A percentile compares a stretch with the other conserved stretches of the same genome.
Conservation (phyloP, 2,329 filamentous ascomycete genomes). For the Dactylonectria macrodidyma region DNA sequence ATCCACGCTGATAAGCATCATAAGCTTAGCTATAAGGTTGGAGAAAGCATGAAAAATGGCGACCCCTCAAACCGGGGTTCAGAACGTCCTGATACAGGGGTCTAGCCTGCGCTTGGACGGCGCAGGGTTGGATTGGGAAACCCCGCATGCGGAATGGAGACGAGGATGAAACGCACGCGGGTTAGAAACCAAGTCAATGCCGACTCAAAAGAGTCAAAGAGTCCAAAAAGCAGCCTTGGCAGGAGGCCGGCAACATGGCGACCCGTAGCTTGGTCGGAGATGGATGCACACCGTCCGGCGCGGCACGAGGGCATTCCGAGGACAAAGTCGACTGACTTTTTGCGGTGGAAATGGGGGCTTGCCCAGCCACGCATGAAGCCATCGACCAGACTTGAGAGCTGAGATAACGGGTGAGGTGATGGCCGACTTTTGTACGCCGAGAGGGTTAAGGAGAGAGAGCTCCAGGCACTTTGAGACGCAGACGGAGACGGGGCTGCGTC, state of each 20-base stretch:
- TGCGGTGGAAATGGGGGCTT: too few relatives aligned
- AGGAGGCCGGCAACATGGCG: conserved; percentile 1
- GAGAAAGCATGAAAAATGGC: not conserved
- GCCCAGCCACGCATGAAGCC: too few relatives aligned
- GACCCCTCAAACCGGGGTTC: not conserved
- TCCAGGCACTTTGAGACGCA: too few relatives aligned
- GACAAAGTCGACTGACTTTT: not conserved
- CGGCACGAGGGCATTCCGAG: not conserved
- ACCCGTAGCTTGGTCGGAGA: not conserved
- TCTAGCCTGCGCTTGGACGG: not conserved
- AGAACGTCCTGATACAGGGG: not conserved
- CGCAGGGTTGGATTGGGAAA: not conserved
- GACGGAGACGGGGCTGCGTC: too few relatives aligned
- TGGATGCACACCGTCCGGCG: not conserved
- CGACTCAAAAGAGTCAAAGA: not conserved
- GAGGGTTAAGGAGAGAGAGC: too few relatives aligned
- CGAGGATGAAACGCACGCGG: not conserved
- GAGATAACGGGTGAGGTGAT: too few relatives aligned
- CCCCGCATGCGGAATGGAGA: not conserved
- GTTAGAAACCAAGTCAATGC: not conserved
- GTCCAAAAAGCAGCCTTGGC: not conserved
- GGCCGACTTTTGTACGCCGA: too few relatives aligned
- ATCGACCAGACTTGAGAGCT: too few relatives aligned
- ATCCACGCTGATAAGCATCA: not conserved
- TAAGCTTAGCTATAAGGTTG: not conserved